These are phyloP conservation scores for Yarrowia osloensis DNA, from an alignment of 805 yeast genomes.

Conservation along the genomic window DNA sequence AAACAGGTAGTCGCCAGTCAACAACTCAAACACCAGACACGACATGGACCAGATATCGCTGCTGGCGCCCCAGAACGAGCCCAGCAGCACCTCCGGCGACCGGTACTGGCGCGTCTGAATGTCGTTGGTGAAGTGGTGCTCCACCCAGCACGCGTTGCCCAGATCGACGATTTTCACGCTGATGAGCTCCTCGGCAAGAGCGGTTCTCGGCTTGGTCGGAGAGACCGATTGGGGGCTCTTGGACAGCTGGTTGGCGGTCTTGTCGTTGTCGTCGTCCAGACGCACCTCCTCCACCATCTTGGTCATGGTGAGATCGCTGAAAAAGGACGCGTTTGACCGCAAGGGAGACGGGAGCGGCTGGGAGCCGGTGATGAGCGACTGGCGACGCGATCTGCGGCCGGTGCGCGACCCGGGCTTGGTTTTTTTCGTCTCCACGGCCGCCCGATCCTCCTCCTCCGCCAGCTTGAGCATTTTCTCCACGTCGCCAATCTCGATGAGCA, in stretches of 20 bases:
- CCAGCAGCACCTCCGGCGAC: slow-evolving; percentile 82
- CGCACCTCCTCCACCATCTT: slow-evolving; percentile 23
- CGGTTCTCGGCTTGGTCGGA: slow-evolving; percentile 34
- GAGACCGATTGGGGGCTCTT: slow-evolving; percentile 33
- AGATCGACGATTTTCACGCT: slow-evolving; percentile 88
- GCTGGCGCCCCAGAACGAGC: slow-evolving; percentile 90
- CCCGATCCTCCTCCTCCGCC: slow-evolving; percentile 62
- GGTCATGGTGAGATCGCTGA: slow-evolving; percentile 33
- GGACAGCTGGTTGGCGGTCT: background rate
- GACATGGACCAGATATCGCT: slow-evolving; percentile 97
- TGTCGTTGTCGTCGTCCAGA: background rate
- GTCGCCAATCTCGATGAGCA: slow-evolving; percentile 77
- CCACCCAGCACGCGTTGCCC: slow-evolving; percentile 86
- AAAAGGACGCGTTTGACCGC: slow-evolving; percentile 47
- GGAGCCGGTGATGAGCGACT: slow-evolving; percentile 81
- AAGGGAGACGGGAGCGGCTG: slow-evolving; percentile 92
- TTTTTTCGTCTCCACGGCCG: slow-evolving; percentile 44
- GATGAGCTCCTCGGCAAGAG: slow-evolving; percentile 53
- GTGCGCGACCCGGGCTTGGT: slow-evolving; percentile 30
- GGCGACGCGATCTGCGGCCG: slow-evolving; percentile 51
- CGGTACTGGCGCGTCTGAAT: slow-evolving; percentile 92
- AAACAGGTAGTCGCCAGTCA: slow-evolving; percentile 92
- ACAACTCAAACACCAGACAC: slow-evolving; percentile 82
- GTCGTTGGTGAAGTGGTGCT: slow-evolving; percentile 80
- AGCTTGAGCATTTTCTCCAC: slow-evolving; percentile 73